Evolutionary conservation across 306 rosid genomes (phyloP), one percentile per base, ranked within the genome.

Genomic region (Cicer cuneatum): DNA sequence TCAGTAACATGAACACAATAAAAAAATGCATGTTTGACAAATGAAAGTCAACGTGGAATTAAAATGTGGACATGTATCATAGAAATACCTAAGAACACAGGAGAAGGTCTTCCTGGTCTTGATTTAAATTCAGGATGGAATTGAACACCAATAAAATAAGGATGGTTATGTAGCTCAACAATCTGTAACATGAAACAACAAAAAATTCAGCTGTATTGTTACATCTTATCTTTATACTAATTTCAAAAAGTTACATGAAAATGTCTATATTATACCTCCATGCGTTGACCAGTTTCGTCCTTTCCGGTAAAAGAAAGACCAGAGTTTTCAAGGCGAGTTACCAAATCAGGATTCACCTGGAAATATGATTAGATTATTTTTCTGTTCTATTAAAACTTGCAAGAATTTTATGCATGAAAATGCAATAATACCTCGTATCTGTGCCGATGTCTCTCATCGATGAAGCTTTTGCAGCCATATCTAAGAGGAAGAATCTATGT

Each of bases 81-180:
- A 76, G 43, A 74, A 72, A 39, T 89, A 91, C 98, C 98, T 83
- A 72, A 76, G 89, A 93, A 93, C 62, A 88, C 62, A 56, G 97
- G 87, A 77, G 96, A 93, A 67, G 98, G 92, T 38, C 79, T 91
- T 54, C 82, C 91, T 40, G 98, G 98, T 66, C 97, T 89, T 76
- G 98, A 93, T 81, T 93, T 93, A 43, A 85, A 93, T 73, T 93
- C 98, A 7, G 98, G 97, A 78, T 93, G 98, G 76, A 89, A 93
- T 74, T 93, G 98, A 80, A 81, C 96, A 35, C 98, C 98, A 13
- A 91, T n/a, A 40, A 83, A 93, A 76, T 85, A 93, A 7, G 97
- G 98, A 88, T 93, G 98, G 73, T 82, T 83, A n/a, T 83, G 85
- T 59, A 93, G 78, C 85, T 93, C 98, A 42, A 91, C 84, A 83